Evolutionary conservation across 495 filamentous ascomycete species (phyloP), one percentile per base, ranked within the genome.

Genomic region (Peziza echinospora): DNA sequence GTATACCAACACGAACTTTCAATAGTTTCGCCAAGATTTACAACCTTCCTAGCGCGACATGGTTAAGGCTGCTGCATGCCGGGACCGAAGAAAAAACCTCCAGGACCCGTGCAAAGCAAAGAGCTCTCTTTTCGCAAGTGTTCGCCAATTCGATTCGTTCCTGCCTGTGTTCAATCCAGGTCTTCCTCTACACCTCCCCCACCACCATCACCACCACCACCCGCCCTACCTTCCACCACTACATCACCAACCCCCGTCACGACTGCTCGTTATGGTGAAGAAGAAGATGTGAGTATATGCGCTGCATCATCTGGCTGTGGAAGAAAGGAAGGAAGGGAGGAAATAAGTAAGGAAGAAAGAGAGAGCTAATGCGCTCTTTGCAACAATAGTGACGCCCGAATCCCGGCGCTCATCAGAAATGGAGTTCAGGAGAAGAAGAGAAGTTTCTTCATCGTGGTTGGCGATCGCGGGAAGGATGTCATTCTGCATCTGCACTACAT

Each of bases 401-500:
- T 99, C 54, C 86, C 83, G 23, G 80, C 92, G 56, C 75, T 99
- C 45, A 87, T 99, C 53, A 80, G 81, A 59, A 99, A 99, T 80
- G 80, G 84, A 47, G 72, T 89, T 44, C 83, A 92, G 64, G 84
- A 93, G 61, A 93, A 93, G 71, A 94, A 96, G 67, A 75, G 91
- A 55, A 89, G 82, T 64, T 93, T 99, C 67, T 86, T 99, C 63
- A 80, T 96, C 45, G 74, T 99, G 4, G 91, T 99, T 21, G 91
- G 91, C 46, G 91, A 99, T 60, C 76, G 77, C 48, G 79, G 86
- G 49, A 99, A 99, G 63, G 91, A 96, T 72, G 85, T 87, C 50
- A 96, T 96, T 58, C 80, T 94, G 42, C 76, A 94, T 59, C 69
- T 99, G 26, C 85, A 96, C 64, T 84, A 86, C 56, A 91, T 99